Conservation (phyloP, 306 rosid genomes). For the Mimosa bimucronata region DNA sequence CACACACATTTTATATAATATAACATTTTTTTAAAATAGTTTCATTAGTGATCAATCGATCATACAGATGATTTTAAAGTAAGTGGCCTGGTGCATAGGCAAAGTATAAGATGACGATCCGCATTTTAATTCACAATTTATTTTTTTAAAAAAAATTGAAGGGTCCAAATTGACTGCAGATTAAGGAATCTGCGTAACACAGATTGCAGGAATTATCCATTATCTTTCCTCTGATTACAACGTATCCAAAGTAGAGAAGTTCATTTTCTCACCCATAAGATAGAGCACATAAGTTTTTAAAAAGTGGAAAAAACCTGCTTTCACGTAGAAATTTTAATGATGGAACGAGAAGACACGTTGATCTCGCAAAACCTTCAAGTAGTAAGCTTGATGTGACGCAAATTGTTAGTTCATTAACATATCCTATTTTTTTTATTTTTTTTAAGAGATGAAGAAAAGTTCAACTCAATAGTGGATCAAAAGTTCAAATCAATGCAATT, state of each 20-base stretch:
- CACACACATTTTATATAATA: too few species aligned
- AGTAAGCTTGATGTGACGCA: background rate
- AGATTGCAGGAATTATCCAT: too few species aligned
- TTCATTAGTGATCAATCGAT: background rate
- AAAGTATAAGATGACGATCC: too few species aligned
- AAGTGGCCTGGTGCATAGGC: too few species aligned
- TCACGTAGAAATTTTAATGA: background rate
- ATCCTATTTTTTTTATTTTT: background rate
- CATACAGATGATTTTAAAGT: background rate
- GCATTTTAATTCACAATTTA: too few species aligned
- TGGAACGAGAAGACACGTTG: background rate
- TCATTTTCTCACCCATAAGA: too few species aligned
- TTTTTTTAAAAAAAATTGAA: too few species aligned
- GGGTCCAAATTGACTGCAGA: too few species aligned
- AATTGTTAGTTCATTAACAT: background rate
- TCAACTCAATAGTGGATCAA: background rate
- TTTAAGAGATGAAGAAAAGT: background rate
- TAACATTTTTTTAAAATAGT: too few species aligned
- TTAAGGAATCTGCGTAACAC: too few species aligned
- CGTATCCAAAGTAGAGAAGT: too few species aligned
- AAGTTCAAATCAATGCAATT: background rate
- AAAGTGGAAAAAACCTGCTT: background rate
- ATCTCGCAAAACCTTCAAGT: background rate
- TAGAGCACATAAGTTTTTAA: background rate
- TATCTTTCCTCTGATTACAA: too few species aligned